These are phyloP conservation scores for Polychaeton citri DNA, from an alignment of 2,329 filamentous ascomycete species.

Conservation along the genomic window DNA sequence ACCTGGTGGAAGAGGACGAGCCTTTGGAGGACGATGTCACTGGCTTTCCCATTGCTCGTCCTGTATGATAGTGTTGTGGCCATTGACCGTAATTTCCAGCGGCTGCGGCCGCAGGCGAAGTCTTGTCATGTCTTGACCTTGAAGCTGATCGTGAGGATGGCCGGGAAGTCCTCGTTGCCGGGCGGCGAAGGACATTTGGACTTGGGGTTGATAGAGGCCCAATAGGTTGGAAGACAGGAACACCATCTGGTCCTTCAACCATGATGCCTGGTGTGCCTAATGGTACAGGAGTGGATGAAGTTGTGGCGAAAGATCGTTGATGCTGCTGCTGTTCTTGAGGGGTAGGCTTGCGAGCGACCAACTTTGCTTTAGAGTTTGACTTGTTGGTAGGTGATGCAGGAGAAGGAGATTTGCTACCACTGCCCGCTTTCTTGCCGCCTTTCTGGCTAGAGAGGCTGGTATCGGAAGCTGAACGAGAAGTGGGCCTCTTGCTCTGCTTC, in stretches of 20 bases:
- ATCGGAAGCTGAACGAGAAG: slow-evolving; percentile 22
- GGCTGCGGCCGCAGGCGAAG: not conserved
- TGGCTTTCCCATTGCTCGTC: not conserved
- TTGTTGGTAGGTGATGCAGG: slow-evolving; percentile 20
- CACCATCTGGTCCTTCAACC: slow-evolving; percentile 34
- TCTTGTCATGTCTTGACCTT: not conserved
- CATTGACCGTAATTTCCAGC: not conserved
- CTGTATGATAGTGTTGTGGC: not conserved
- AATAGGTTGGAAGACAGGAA: slow-evolving; percentile 28
- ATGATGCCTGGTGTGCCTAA: slow-evolving; percentile 30
- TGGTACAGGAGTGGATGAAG: not conserved
- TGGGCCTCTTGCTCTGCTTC: slow-evolving; percentile 15
- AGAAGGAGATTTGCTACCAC: slow-evolving; percentile 18
- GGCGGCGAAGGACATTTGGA: slow-evolving; percentile 7
- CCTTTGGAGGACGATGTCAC: too few relatives aligned
- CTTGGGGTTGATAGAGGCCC: slow-evolving; percentile 16
- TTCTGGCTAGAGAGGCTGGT: slow-evolving; percentile 24
- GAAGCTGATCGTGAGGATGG: not conserved
- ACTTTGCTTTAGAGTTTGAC: slow-evolving; percentile 20
- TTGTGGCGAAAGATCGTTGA: not conserved
- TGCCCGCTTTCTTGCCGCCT: slow-evolving; percentile 18
- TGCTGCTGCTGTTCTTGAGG: slow-evolving; percentile 5
- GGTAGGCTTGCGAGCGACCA: slow-evolving; percentile 13
- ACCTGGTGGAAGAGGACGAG: not conserved
- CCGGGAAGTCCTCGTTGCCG: slow-evolving; percentile 1